Conservation (phyloP, 192 early-diverging fungal species). For the Dissophora globulifera region DNA sequence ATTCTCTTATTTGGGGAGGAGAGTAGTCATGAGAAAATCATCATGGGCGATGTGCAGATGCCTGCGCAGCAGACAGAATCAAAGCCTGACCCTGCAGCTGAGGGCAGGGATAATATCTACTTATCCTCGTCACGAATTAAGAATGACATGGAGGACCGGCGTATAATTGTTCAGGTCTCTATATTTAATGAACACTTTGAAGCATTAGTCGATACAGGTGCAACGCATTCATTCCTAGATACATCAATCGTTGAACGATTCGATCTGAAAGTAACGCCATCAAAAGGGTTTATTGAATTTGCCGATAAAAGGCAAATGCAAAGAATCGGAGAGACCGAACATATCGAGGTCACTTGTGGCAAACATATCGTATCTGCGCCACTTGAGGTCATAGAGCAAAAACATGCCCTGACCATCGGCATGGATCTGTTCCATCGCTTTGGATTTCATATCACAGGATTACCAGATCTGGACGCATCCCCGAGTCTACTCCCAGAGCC, state of each 20-base stretch:
- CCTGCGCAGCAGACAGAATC: no score
- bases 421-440: constrained; percentile 14
- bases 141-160: neutral
- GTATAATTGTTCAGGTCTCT: neutral
- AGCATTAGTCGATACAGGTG: constrained; percentile 8
- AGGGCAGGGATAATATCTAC: no score
- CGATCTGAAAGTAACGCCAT: neutral
- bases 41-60: no score
- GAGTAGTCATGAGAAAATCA: no score
- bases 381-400: constrained; percentile 8
- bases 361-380: constrained; percentile 1
- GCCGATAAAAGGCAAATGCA: neutral
- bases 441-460: constrained; percentile 5
- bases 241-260: neutral
- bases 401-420: constrained; percentile 7
- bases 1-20: no score
- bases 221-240: constrained; percentile 12
- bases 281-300: constrained; percentile 6
- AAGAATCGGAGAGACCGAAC: constrained; percentile 13
- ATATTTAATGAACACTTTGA: neutral
- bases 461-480: constrained; percentile 4
- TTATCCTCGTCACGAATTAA: no score
- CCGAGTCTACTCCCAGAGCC: neutral
- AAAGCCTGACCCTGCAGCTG: no score
- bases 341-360: constrained; percentile 13